These are phyloP conservation scores for Mollisiaceae sp. DNA, from an alignment of 2,329 filamentous ascomycete genomes.

Conservation along the genomic window DNA sequence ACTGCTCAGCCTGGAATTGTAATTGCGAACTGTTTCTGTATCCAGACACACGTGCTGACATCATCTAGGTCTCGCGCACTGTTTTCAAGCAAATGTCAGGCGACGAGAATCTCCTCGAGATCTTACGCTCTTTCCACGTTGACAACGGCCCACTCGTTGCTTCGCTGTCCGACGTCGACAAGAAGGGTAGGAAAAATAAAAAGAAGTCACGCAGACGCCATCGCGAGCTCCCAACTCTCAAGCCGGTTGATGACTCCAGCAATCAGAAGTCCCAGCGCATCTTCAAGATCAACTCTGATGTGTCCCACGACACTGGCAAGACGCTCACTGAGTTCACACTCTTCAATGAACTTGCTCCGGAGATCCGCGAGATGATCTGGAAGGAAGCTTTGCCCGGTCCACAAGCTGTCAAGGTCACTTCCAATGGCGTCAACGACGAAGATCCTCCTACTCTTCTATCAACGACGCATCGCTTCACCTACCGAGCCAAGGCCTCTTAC, in stretches of 20 bases:
- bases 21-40: too few species aligned
- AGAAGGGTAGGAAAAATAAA: background rate
- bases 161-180: background rate
- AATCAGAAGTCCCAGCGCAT: background rate
- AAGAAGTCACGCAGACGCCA: background rate
- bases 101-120: too few species aligned
- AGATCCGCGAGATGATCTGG: constrained; percentile 2
- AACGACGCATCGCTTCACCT: background rate
- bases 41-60: too few species aligned
- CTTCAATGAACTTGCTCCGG: background rate
- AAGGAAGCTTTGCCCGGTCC: background rate
- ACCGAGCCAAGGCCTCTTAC: background rate
- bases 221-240: background rate
- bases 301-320: background rate
- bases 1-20: too few species aligned
- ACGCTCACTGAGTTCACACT: background rate
- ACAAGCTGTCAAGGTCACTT: background rate
- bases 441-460: background rate
- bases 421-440: background rate
- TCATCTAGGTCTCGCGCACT: too few species aligned
- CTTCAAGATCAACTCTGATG: background rate
- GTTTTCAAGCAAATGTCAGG: too few species aligned
- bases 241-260: background rate
- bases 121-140: too few species aligned
- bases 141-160: too few species aligned